Percentiles rank a stretch among this genome's conserved stretches.
phyloP scores from a whole-genome alignment of 768 basidiomycete species.

The Russula lepida region DNA sequence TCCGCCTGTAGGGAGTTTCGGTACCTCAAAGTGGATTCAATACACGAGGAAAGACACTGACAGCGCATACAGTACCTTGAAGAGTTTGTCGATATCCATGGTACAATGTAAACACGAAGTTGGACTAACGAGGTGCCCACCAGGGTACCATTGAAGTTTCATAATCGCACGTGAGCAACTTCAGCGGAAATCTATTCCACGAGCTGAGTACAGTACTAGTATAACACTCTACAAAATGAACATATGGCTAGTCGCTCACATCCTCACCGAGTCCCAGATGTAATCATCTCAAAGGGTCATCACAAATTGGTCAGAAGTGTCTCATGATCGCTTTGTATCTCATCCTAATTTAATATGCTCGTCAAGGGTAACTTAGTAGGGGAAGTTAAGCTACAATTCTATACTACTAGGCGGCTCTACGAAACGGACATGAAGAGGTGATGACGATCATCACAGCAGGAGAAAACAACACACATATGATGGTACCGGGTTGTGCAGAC shows the following conservation, averaged over 20 bases:
- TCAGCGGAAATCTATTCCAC: too few relatives aligned
- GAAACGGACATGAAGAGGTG: background rate
- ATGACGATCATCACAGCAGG: background rate
- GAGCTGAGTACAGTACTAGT: too few relatives aligned
- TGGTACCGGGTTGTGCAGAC: background rate
- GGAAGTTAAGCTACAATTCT: background rate
- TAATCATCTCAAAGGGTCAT: background rate
- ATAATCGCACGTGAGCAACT: constrained; percentile 6
- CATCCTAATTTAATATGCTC: background rate
- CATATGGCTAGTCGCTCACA: background rate
- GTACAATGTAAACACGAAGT: background rate
- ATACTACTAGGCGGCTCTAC: background rate
- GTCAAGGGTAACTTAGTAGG: background rate
- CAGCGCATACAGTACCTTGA: constrained; percentile 31
- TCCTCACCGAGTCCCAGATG: background rate
- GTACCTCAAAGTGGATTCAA: constrained; percentile 38
- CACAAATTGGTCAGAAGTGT: background rate
- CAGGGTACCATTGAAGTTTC: background rate
- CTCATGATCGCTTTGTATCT: background rate
- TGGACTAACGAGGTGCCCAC: background rate
- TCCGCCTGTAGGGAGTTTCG: constrained; percentile 54
- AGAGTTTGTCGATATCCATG: constrained; percentile 45
- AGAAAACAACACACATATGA: background rate
- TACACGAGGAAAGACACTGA: background rate
- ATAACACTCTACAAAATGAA: background rate